Evolutionary conservation across 139 green algal species (phyloP).

Genomic region (Picochlorum sp.): DNA sequence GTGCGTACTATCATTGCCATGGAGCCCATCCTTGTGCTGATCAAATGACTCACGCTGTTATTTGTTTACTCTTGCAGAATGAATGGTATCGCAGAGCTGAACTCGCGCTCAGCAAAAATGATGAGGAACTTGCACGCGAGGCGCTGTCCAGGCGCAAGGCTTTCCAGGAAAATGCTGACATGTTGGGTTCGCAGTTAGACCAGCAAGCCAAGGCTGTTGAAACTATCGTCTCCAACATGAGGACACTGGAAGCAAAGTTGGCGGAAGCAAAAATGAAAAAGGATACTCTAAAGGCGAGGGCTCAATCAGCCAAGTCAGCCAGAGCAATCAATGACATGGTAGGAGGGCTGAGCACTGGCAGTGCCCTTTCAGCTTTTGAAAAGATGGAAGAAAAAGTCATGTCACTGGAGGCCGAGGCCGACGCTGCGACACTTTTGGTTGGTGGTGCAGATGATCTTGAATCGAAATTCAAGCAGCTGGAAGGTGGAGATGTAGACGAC

Average conservation of each 20-base stretch:
- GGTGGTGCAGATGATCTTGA: constrained; percentile 61
- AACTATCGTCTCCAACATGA: constrained; percentile 87
- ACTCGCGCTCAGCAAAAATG: constrained; percentile 89
- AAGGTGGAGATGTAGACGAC: constrained; percentile 81
- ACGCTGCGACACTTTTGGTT: constrained; percentile 68
- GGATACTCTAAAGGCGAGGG: constrained; percentile 97
- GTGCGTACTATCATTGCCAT: background rate
- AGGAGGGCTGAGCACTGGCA: constrained; percentile 72
- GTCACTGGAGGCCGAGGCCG: constrained; percentile 82
- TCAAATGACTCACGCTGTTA: constrained; percentile 5
- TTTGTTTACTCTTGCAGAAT: constrained; percentile 14
- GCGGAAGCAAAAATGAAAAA: constrained; percentile 95
- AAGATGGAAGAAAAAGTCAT: constrained; percentile 99
- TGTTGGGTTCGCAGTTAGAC: constrained; percentile 80
- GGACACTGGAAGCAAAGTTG: constrained; percentile 77
- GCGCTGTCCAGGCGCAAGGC: constrained; percentile 80
- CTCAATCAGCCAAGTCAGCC: constrained; percentile 75
- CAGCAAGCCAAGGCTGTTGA: constrained; percentile 77
- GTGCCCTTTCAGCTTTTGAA: constrained; percentile 84
- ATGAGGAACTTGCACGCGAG: constrained; percentile 94
- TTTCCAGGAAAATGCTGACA: constrained; percentile 80
- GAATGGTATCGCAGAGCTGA: constrained; percentile 86
- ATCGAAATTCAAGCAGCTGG: constrained; percentile 71
- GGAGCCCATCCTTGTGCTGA: constrained; percentile 33
- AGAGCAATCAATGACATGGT: constrained; percentile 52